Base-by-base conservation (phyloP, 2,329 filamentous ascomycete genomes). In the Lecanicillium sp. region DNA sequence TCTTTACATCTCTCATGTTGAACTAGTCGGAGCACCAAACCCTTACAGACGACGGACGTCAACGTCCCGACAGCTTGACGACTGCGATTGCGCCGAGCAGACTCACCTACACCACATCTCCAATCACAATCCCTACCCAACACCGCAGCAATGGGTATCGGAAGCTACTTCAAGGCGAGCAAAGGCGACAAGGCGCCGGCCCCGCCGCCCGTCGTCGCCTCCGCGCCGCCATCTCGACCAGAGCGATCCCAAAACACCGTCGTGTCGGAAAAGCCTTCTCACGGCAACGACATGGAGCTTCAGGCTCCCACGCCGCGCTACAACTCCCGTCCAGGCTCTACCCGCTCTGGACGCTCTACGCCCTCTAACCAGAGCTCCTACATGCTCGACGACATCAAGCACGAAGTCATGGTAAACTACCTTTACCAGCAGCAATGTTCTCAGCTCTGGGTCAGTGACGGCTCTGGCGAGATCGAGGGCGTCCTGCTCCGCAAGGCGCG, bases 331-430 rank as follows among this genome's bases (percentile, higher is more conserved):
- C 73, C 75, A 42, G 70, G 71, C 54, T 83, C 78, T 1, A 60
- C 77, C 26, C 48, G 48, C 35, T 75, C 74, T 0, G 72, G 63
- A 23, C 67, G 62, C 35, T 77, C 74, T 14, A 58, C 58, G 5
- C 60, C 59, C n/a, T 66, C 63, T 14, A 65, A 60, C 20, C 64
- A 64, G 40, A 79, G 74, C 59, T 79, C 76, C 32, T 66, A 75
- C 49, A 75, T 84, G 51, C 64, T 86, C 10, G 83, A 87, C 51
- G 84, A 87, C 53, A 85, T 88, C 65, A 87, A 85, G 65, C 83
- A 88, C 59, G 86, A 90, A 64, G 83, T 90, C 52, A 90, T 90
- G 85, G 84, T 87, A 51, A 89, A 87, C 66, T 88, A 87, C 62
- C 71, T 90, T 21, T 88, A 88, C 65, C 86, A 90, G 63, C 84